Evolutionary conservation across 225 moss, liverwort and hornwort genomes (phyloP), one percentile per base, ranked within the genome.

Genomic region (Rhytidiadelphus loreus): DNA sequence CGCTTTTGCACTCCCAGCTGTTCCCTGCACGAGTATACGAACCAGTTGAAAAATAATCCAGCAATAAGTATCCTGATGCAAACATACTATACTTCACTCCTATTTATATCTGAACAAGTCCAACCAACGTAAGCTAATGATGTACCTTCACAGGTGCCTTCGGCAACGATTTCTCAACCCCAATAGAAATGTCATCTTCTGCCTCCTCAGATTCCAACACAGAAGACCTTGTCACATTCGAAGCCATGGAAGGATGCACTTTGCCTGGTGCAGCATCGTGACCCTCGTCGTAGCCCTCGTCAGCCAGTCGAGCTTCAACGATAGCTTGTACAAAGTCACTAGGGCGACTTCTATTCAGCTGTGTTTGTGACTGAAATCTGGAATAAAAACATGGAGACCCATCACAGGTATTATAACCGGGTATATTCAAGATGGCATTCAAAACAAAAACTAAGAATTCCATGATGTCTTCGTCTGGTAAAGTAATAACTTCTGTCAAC

Each of bases 291-390:
- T 91, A 99, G 87, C 99, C 99, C 65, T 93, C 92, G 84, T 99
- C 97, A 73, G 99, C 99, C 56, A 99, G 91, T 64, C 92, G 95
- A 82, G 99, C 99, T 94, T 99, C 99, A 91, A 93, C 84, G 77
- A 97, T 96, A 85, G 99, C 95, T 89, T 92, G 95, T 86, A 92
- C 83, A 85, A 99, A 99, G 89, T 99, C 97, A 91, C 92, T 94
- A 74, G 99, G 99, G 53, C 95, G 94, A 94, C 96, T 97, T 87
- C 93, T 95, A 92, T 99, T 99, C 88, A 99, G 93, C 81, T 96
- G 94, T 59, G 99, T 99, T 92, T 99, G 99, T 56, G 86, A 88
- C 75, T 92, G 92, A 88, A 97, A 99, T 89, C 99, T 99, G 96
- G 60, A 87, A 89, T 62, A 43, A 35, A 46, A 58, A 85, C 61